These are phyloP conservation scores for Tulasnella sp. DNA, from an alignment of 768 basidiomycete genomes.

Conservation along the genomic window DNA sequence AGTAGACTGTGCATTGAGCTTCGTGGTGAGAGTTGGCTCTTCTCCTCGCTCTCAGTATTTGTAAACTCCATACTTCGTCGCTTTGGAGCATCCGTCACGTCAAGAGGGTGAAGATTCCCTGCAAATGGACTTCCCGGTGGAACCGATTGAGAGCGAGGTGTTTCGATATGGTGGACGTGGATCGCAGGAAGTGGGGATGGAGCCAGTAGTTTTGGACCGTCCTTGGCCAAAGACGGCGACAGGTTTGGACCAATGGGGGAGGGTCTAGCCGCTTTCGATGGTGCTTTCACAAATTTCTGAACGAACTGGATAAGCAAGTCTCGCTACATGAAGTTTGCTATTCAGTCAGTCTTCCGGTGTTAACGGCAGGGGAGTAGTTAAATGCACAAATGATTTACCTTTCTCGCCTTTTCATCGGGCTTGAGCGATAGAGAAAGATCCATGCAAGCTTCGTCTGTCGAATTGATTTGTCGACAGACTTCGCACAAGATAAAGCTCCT, in stretches of 20 bases:
- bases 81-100: slow-evolving; percentile 46
- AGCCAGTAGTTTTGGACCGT: neutral
- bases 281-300: slow-evolving; percentile 52
- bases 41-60: neutral
- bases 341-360: neutral
- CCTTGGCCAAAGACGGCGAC: neutral
- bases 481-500: slow-evolving; percentile 93
- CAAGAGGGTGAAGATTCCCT: neutral
- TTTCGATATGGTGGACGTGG: slow-evolving; percentile 7
- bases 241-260: neutral
- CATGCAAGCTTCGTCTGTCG: slow-evolving; percentile 88
- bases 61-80: slow-evolving; percentile 45
- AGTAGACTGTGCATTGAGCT: neutral
- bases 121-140: slow-evolving; percentile 35
- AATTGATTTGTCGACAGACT: slow-evolving; percentile 79
- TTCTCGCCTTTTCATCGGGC: slow-evolving; percentile 75
- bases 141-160: slow-evolving; percentile 26
- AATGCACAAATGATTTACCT: slow-evolving; percentile 42
- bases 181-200: neutral
- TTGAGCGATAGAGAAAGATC: slow-evolving; percentile 91
- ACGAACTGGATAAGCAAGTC: slow-evolving; percentile 77
- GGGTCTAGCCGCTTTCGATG: neutral
- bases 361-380: neutral
- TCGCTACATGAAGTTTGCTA: slow-evolving; percentile 45
- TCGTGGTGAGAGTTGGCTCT: neutral